Base-by-base conservation (phyloP, 768 basidiomycete species). In the Psilocybe subaeruginosa region DNA sequence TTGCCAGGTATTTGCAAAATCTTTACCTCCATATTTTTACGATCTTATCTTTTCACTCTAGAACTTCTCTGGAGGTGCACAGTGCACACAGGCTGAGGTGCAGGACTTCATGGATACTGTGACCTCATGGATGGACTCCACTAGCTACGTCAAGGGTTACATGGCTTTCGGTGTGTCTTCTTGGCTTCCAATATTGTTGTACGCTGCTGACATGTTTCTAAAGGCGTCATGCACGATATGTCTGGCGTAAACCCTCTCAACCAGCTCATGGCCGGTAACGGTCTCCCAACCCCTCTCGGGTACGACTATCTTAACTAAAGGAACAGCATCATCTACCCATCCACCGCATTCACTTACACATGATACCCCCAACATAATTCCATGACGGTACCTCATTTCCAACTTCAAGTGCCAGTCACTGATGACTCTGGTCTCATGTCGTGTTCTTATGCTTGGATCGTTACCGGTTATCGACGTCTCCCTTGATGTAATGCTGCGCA, bases 161-260 rank as follows among this genome's bases (percentile, higher is more conserved):
- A 83, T 79, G 66, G 81, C 81, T 30, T 94, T 92, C 65, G 90
- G 92, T 90, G 62, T 52, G 85, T n/a, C 41, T 43, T 43, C 9
- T 76, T 6, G 33, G 37, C 31, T 8, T 41, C 0, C 37, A 55
- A 45, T 1, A 6, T 30, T n/a, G 1, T 7, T 55, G n/a, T 41
- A n/a, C 43, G 4, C 43, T 47, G 56, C 47, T 49, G 46, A 56
- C 16, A 47, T 61, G 17, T 6, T 31, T 4, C n/a, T 49, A 2
- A 54, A 87, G 89, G 86, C 66, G 73, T 78, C 37, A 85, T 90
- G 82, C 68, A 77, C 41, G 72, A 85, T 62, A 76, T 88, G 77
- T 73, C 76, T 51, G 80, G 81, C 53, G 89, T 93, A 66, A 85
- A 86, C 75, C 60, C 69, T 8, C 67, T 70, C 31, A 87, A 92